Evolutionary conservation across 1,284 basidiomycete genomes (phyloP).

Genomic region (Porodaedalea pini): DNA sequence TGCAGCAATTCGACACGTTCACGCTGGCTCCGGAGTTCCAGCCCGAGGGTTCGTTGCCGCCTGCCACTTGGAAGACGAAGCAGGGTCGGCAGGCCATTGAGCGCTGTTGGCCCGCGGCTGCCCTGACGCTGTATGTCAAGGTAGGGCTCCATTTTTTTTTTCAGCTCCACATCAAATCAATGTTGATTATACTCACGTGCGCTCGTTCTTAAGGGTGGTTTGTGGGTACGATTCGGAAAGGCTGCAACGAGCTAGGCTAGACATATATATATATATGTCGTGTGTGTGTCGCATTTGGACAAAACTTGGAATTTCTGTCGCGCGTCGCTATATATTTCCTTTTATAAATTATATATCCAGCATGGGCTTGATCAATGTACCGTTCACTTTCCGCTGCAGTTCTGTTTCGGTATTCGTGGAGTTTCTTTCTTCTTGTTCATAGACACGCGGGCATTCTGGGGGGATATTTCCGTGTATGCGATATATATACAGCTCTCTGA

Average conservation of each 20-base stretch:
- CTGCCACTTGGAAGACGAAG: conserved; percentile 50
- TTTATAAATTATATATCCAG: too few species aligned
- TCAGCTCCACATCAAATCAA: conserved; percentile 2
- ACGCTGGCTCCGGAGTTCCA: conserved; percentile 57
- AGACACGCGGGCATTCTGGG: too few species aligned
- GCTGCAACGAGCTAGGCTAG: neutral
- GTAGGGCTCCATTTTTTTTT: conserved; percentile 32
- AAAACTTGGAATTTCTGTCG: too few species aligned
- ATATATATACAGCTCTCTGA: too few species aligned
- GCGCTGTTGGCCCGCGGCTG: conserved; percentile 54
- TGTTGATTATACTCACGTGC: conserved; percentile 18
- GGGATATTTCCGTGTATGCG: too few species aligned
- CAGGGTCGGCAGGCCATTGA: conserved; percentile 54
- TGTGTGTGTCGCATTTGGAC: too few species aligned
- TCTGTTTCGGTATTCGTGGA: too few species aligned
- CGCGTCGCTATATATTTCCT: neutral
- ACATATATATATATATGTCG: too few species aligned
- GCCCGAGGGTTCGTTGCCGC: conserved; percentile 56
- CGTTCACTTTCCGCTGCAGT: too few species aligned
- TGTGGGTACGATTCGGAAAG: conserved; percentile 47
- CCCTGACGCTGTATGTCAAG: conserved; percentile 60
- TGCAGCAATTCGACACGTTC: conserved; percentile 62
- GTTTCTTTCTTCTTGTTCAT: too few species aligned
- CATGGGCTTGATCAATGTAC: too few species aligned
- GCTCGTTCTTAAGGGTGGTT: conserved; percentile 41